Evolutionary conservation across 2,329 filamentous ascomycete genomes (phyloP).

Genomic region (Colletotrichum falcatum): DNA sequence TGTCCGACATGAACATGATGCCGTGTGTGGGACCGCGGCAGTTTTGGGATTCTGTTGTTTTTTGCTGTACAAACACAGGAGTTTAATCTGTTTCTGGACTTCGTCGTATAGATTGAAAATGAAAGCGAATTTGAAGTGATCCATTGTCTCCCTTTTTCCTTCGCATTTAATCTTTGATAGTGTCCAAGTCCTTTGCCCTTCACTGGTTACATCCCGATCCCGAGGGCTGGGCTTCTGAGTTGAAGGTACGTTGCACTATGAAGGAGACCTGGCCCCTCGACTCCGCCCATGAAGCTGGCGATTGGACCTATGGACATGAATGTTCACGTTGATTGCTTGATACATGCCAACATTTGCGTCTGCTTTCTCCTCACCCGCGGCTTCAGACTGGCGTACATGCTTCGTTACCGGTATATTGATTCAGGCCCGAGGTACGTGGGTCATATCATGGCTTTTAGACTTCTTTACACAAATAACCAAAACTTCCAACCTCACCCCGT

Average conservation of each 20-base stretch:
- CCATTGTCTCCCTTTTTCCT: background rate
- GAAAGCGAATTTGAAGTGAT: slow-evolving; percentile 9
- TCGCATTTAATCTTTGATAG: too few relatives aligned
- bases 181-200: fast-evolving
- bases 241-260: background rate
- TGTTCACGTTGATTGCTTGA: background rate
- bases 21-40: slow-evolving; percentile 14
- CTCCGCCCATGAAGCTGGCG: background rate
- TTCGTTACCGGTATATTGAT: background rate
- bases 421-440: background rate
- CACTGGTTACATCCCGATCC: too few relatives aligned
- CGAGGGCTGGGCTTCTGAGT: background rate
- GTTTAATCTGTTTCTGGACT: slow-evolving; percentile 17
- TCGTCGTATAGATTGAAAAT: slow-evolving; percentile 37
- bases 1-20: slow-evolving; percentile 29
- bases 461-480: background rate
- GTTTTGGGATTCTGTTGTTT: background rate
- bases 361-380: background rate
- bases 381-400: background rate
- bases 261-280: background rate
- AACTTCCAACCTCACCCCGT: background rate
- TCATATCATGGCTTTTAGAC: background rate
- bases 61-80: slow-evolving; percentile 21
- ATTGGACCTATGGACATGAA: background rate
- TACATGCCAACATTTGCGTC: background rate